A percentile compares a stretch with the other conserved stretches of the same genome.
Conservation (phyloP, 139 green algal species). For the Microglena sp. region DNA sequence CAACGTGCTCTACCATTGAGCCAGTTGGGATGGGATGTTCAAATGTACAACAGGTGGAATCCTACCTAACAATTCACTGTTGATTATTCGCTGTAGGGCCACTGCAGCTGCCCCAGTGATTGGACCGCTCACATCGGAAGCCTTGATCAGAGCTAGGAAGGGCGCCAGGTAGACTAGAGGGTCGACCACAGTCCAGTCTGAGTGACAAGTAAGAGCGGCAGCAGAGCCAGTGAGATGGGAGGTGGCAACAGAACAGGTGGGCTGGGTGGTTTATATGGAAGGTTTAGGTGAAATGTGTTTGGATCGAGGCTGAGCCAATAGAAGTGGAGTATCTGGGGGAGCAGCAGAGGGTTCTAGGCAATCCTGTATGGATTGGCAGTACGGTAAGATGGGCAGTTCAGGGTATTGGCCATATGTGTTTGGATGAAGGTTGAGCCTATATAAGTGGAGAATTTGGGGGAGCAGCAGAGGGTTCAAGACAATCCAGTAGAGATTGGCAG, state of each 20-base stretch:
- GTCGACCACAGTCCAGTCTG: conserved; percentile 63
- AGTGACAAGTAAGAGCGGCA: background rate
- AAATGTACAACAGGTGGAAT: background rate
- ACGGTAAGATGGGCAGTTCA: no score
- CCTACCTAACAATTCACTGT: conserved; percentile 53
- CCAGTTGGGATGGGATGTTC: background rate
- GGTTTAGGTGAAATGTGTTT: background rate
- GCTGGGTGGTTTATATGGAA: background rate
- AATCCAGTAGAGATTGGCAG: no score
- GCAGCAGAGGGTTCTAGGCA: no score
- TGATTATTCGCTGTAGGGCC: conserved; percentile 69
- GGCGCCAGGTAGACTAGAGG: conserved; percentile 78
- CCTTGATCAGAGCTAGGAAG: conserved; percentile 83
- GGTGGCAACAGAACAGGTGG: background rate
- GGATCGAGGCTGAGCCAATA: no score
- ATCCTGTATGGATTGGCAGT: no score
- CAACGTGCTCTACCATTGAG: no score
- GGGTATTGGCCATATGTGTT: no score
- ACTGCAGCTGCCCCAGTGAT: conserved; percentile 83
- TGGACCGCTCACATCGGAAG: conserved; percentile 76
- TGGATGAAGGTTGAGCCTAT: no score
- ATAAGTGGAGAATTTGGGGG: no score
- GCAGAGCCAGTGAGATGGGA: no score
- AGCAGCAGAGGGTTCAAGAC: no score
- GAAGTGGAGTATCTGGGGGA: no score